phyloP scores from a whole-genome alignment of 441 rosid genomes.

The Gossypium gossypioides region DNA sequence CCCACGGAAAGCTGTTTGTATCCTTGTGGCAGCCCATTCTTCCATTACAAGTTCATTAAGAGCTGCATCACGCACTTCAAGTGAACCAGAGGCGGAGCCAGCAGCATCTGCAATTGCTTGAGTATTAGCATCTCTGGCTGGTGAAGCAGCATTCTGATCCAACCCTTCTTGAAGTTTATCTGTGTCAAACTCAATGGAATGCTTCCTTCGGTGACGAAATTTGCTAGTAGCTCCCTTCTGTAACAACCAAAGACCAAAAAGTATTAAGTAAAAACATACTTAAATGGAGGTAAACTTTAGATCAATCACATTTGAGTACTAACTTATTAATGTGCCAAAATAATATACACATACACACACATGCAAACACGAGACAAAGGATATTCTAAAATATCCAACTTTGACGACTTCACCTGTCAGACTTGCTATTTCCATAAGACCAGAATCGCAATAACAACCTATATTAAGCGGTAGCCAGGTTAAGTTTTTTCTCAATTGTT shows the following conservation, averaged over 20 bases:
- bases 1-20: slow-evolving; percentile 89
- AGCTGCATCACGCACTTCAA: slow-evolving; percentile 37
- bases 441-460: neutral
- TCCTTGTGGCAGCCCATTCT: slow-evolving; percentile 67
- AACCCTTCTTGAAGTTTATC: slow-evolving; percentile 49
- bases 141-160: slow-evolving; percentile 24
- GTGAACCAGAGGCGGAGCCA: slow-evolving; percentile 45
- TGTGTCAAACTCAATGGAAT: slow-evolving; percentile 45
- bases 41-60: slow-evolving; percentile 33
- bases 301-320: neutral
- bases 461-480: neutral
- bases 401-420: neutral
- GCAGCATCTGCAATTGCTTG: slow-evolving; percentile 32
- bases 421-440: neutral
- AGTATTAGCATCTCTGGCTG: slow-evolving; percentile 28
- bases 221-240: slow-evolving; percentile 50
- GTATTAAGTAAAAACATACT: neutral
- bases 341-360: neutral
- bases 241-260: slow-evolving; percentile 16
- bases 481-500: neutral
- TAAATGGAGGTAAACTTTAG: neutral
- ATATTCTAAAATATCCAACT: neutral
- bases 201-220: slow-evolving; percentile 54
- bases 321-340: slow-evolving; percentile 2
- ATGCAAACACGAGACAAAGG: neutral